Base-by-base conservation (phyloP, 495 filamentous ascomycete genomes). In the Hypoxylon intermedium region DNA sequence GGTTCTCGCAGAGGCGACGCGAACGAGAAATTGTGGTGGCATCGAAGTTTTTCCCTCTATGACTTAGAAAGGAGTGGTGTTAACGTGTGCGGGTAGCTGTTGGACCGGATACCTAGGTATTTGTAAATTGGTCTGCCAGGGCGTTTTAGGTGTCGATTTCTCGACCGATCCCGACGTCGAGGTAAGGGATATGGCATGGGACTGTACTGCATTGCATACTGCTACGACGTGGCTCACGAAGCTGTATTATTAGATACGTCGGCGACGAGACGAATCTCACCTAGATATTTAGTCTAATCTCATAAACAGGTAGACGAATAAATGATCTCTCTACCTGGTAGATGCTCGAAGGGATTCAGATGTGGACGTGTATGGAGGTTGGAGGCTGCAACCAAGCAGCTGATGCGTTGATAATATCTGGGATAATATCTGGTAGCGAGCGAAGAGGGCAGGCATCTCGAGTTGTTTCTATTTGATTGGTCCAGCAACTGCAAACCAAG, bases 41-140 rank as follows among this genome's bases (percentile, higher is more conserved):
- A 26, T 26, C 24, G 24, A 26, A 7, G 7, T 26, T 26, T 26
- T 26, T 26, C 4, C 24, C 24, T 26, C 24, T 3, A 26, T 26
- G 3, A 19, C 1, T 23, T 43, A 28, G 36, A 50, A 9, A 51
- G 45, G 49, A n/a, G 44, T 7, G 37, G 37, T 26, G 24, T 3
- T 3, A 51, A 31, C n/a, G 77, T 6, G 79, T 73, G 58, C 79
- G 81, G n/a, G 77, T 82, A 56, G 79, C 78, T 26, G 7, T 26
- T 26, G 24, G 24, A 26, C 24, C 4, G 7, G 60, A 42, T 21
- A 23, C 19, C 9, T 23, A 23, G 26, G 13, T 38, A 37, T 12
- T 20, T 26, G 42, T n/a, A n/a, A 23, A 19, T 37, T 37, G 46
- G 44, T n/a, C 21, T 41, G 31, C 28, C 12, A 12, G 34, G 60